Base-by-base conservation (phyloP, 257 asterid species). In the Echites panduratus region DNA sequence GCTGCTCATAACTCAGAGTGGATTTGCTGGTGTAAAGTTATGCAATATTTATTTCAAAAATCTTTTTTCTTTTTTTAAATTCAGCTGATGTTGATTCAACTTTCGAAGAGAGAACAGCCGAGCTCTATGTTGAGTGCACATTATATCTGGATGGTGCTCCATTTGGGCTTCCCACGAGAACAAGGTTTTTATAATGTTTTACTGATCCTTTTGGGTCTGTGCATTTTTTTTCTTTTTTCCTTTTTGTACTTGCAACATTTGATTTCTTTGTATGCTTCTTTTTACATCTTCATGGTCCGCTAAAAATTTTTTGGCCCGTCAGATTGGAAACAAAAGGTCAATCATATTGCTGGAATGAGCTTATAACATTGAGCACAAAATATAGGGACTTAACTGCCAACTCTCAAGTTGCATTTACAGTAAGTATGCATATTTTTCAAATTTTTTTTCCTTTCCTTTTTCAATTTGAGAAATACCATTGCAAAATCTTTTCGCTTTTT, bases 161-260 rank as follows among this genome's bases (percentile, higher is more conserved):
- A 17, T 91, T 94, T 81, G 99, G 99, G 54, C 97, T 94, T 70
- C 97, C 99, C 77, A 87, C 87, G 92, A 84, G 98, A 81, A 87
- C 99, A 61, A 91, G 99, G 99, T 91, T 82, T 75, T 54, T 38
- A 44, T 16, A 35, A 24, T 0, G 7, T 29, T 41, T 12, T 43
- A 17, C 17, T 32, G 20, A 13, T 22, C 45, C 13, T 29, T 52
- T 35, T 47, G 3, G 19, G 17, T 72, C 11, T 20, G 6, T 54
- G 19, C 35, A 4, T 44, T 27, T 65, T 12, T 48, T 5, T 44
- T 14, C n/a, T n/a, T n/a, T n/a, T n/a, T n/a, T n/a, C n/a, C n/a
- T n/a, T n/a, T n/a, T 27, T 75, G 59, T n/a, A 26, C 12, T 66
- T 27, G 22, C 5, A 1, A 8, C n/a, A 1, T 0, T 57, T 38